These are phyloP conservation scores for Mitragyna speciosa DNA, from an alignment of 257 asterid species.

Conservation along the genomic window DNA sequence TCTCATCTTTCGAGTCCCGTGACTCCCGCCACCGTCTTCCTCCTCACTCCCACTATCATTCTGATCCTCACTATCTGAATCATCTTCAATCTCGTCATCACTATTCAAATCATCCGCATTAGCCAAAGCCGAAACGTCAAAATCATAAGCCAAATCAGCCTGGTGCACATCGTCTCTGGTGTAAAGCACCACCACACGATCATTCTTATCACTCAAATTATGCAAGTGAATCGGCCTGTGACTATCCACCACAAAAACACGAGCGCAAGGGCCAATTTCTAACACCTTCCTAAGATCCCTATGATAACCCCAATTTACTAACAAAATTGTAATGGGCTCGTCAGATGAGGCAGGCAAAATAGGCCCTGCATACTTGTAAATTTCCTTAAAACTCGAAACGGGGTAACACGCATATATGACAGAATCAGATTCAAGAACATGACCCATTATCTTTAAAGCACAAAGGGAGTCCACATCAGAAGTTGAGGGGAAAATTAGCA, in stretches of 20 bases:
- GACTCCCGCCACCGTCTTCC: conserved; percentile 46
- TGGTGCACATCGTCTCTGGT: conserved; percentile 76
- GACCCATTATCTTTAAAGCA: conserved; percentile 81
- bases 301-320: conserved; percentile 97
- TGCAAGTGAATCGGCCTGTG: conserved; percentile 97
- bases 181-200: conserved; percentile 78
- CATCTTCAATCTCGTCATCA: conserved; percentile 75
- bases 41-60: conserved; percentile 61
- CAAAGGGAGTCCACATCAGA: conserved; percentile 95
- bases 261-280: conserved; percentile 55
- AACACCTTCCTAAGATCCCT: conserved; percentile 78
- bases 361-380: conserved; percentile 76
- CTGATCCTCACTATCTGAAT: conserved; percentile 64
- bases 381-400: conserved; percentile 83
- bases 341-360: conserved; percentile 43
- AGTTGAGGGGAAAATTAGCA: conserved; percentile 86
- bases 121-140: conserved; percentile 82
- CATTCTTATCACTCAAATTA: conserved; percentile 69
- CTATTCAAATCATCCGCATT: conserved; percentile 78
- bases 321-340: conserved; percentile 70
- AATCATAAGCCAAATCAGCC: conserved; percentile 79
- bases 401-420: conserved; percentile 96
- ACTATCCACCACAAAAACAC: conserved; percentile 88
- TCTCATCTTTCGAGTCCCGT: conserved; percentile 64
- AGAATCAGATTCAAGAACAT: conserved; percentile 86